Conservation (phyloP, 1,284 basidiomycete species). For the Thelephora terrestris region DNA sequence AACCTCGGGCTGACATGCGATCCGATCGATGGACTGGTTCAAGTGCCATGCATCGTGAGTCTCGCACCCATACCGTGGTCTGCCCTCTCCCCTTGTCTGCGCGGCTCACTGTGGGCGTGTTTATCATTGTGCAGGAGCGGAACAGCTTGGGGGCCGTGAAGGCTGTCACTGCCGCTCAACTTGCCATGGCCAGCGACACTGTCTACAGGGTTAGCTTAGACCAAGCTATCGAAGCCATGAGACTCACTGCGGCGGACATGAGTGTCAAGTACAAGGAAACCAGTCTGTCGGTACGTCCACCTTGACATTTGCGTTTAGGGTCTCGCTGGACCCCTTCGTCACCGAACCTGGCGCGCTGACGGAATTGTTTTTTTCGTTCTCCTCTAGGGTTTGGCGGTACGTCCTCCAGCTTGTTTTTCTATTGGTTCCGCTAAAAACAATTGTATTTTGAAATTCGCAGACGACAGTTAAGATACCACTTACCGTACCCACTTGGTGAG, state of each 20-base stretch:
- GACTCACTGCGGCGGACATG: constrained; percentile 83
- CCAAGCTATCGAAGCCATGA: constrained; percentile 95
- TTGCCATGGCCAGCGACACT: constrained; percentile 86
- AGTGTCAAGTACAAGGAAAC: constrained; percentile 90
- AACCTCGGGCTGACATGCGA: constrained; percentile 88
- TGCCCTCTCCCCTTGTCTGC: constrained; percentile 1
- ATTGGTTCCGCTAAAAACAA: constrained; percentile 1
- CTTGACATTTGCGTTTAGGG: constrained; percentile 2
- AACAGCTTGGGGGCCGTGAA: constrained; percentile 87
- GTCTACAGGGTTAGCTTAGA: constrained; percentile 84
- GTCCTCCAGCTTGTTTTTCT: constrained; percentile 15
- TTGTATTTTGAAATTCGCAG: constrained; percentile 15
- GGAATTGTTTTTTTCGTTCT: background rate
- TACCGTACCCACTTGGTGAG: constrained; percentile 30
- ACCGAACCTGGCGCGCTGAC: background rate
- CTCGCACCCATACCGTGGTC: background rate
- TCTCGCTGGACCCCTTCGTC: constrained; percentile 1
- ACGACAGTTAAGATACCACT: constrained; percentile 33
- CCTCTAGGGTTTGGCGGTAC: constrained; percentile 52
- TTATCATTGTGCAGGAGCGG: constrained; percentile 45
- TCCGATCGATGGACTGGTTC: constrained; percentile 86
- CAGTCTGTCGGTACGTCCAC: constrained; percentile 63
- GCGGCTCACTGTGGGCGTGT: background rate
- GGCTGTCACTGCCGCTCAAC: constrained; percentile 85
- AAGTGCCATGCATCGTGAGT: constrained; percentile 88